phyloP scores from a whole-genome alignment of 192 early-diverging fungal species.

The Backusella macrospora region DNA sequence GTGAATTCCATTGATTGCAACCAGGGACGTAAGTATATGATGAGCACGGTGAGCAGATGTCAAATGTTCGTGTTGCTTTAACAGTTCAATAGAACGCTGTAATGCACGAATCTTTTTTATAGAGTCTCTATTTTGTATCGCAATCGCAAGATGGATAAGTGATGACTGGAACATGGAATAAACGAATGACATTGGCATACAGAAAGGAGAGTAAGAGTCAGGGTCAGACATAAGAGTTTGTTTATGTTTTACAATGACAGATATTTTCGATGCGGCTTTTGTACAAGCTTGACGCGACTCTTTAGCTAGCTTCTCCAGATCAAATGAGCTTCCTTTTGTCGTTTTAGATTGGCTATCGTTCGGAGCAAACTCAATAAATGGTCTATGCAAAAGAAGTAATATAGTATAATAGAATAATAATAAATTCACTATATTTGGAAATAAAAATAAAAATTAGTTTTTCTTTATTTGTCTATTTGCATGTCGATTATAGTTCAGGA shows the following conservation, averaged over 20 bases:
- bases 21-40: slow-evolving; percentile 15
- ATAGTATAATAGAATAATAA: slow-evolving; percentile 48
- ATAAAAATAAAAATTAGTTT: slow-evolving; percentile 14
- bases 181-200: slow-evolving; percentile 25
- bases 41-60: slow-evolving; percentile 19
- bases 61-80: slow-evolving; percentile 16
- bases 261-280: slow-evolving; percentile 27
- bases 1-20: slow-evolving; percentile 17
- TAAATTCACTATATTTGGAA: slow-evolving; percentile 14
- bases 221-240: slow-evolving; percentile 13
- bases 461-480: slow-evolving; percentile 1
- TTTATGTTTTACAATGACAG: slow-evolving; percentile 12
- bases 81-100: slow-evolving; percentile 5
- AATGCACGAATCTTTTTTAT: background rate
- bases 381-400: slow-evolving; percentile 52
- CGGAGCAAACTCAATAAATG: slow-evolving; percentile 44
- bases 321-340: background rate
- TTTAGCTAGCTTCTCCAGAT: slow-evolving; percentile 10
- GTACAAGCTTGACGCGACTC: slow-evolving; percentile 31
- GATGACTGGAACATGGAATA: slow-evolving; percentile 35
- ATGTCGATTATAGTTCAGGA: background rate
- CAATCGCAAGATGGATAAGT: slow-evolving; percentile 9
- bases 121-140: slow-evolving; percentile 14
- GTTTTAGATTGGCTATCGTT: background rate
- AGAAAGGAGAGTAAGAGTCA: slow-evolving; percentile 14